Percentiles rank a stretch among this genome's conserved stretches.
Conservation (phyloP, 139 green algal genomes). For the Astrephomene gubernaculifera region DNA sequence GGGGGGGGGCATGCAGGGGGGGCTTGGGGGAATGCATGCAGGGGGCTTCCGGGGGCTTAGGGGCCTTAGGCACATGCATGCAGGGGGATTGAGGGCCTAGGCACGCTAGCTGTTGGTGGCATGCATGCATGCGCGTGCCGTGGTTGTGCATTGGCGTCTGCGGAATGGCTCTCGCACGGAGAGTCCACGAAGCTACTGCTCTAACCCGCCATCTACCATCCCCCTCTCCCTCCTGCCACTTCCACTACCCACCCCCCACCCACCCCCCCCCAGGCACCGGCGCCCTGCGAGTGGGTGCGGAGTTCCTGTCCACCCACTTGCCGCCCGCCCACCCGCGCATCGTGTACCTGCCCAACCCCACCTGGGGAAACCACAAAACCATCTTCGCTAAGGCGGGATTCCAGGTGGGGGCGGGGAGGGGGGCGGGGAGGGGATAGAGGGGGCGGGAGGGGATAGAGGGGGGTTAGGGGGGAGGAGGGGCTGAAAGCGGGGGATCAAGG, state of each 20-base stretch:
- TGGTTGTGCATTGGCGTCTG: no score
- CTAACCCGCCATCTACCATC: no score
- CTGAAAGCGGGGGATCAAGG: no score
- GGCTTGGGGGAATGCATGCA: background rate
- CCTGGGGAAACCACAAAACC: constrained; percentile 87
- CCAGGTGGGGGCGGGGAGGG: constrained; percentile 31
- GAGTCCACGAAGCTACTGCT: no score
- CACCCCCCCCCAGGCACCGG: constrained; percentile 70
- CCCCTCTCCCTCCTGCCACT: no score
- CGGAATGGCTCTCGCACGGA: no score
- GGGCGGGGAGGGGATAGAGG: background rate
- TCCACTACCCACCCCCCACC: background rate
- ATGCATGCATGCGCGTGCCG: no score
- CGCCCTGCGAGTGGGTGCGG: constrained; percentile 78
- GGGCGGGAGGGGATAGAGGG: background rate
- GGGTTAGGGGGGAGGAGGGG: background rate
- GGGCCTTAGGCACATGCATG: no score
- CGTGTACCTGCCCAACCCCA: constrained; percentile 85
- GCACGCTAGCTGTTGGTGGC: no score
- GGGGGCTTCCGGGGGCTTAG: no score
- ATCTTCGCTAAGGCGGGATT: constrained; percentile 81
- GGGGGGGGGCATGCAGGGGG: background rate
- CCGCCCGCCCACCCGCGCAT: constrained; percentile 39
- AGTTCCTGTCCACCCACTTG: constrained; percentile 81
- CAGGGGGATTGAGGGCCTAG: no score